Base-by-base conservation (phyloP, 2,329 filamentous ascomycete species). In the Aspergillus terreus region DNA sequence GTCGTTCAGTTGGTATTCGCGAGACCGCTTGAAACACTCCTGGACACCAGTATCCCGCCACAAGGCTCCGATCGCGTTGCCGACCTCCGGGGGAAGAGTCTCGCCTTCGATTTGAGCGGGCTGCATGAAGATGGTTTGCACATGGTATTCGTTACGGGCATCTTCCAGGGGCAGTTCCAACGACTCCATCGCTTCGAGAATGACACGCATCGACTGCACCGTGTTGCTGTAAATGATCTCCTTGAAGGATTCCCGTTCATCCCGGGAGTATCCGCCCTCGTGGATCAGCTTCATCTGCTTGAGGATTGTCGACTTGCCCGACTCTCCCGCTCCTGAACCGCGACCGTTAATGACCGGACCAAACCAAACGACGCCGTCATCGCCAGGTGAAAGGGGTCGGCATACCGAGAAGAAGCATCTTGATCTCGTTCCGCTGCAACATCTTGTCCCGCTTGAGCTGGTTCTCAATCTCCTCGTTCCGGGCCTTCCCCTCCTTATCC, bases 211-310 rank as follows among this genome's bases (percentile, higher is more conserved):
- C 46, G 82, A 85, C 69, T 86, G 83, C 41, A 85, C 83, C 6
- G 83, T 86, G 74, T 86, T 86, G 74, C 82, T 85, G 77, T 83
- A 86, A 73, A 86, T 86, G 70, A 86, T 86, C 70, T 86, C 83
- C 71, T 85, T 84, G 76, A 86, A 86, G 15, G 82, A 85, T 68
- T 86, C 83, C 49, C 83, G 78, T 71, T 86, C 83, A 61, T 97
- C 94, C 72, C 92, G 88, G 57, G 94, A 97, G 79, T 97, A 99
- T 63, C 94, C 92, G 59, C 94, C 94, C 80, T 99, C 94, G 75
- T 99, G 90, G 68, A 99, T 99, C 68, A 99, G 88, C 82, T 97
- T 99, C 90, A 95, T 95, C 80, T 95, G 90, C 78, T 95, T 95
- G 64, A 95, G 79, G 64, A 95, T 95, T 30, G 90, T 95, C 51